These are phyloP conservation scores for Skeletonema grethae DNA, from an alignment of 108 stramenopile species.

Conservation along the genomic window DNA sequence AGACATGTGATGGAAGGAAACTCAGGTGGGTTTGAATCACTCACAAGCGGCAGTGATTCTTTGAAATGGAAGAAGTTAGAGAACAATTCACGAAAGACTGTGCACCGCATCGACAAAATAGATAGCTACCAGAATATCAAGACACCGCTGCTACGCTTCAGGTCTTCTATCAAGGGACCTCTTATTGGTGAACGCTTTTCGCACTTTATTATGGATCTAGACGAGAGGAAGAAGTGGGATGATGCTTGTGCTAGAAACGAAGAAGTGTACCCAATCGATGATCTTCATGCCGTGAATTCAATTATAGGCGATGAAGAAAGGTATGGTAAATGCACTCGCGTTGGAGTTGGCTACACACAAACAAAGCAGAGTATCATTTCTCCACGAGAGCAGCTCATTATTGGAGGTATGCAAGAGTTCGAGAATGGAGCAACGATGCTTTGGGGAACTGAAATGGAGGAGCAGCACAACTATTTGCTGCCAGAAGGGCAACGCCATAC, in stretches of 20 bases:
- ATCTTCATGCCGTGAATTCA: constrained; percentile 24
- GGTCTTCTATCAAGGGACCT: constrained; percentile 44
- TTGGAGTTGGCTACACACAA: constrained; percentile 47
- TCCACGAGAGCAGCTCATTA: constrained; percentile 48
- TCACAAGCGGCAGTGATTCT: constrained; percentile 22
- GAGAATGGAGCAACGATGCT: constrained; percentile 44
- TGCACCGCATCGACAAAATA: constrained; percentile 44
- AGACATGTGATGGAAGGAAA: constrained; percentile 44
- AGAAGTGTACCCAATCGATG: constrained; percentile 49
- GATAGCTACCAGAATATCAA: constrained; percentile 50
- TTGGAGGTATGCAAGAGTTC: constrained; percentile 47
- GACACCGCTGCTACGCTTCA: constrained; percentile 48
- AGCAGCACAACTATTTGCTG: constrained; percentile 47
- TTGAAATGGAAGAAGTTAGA: constrained; percentile 52
- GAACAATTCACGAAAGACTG: constrained; percentile 28
- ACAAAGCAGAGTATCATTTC: constrained; percentile 47
- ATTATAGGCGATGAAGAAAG: constrained; percentile 24
- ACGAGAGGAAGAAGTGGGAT: constrained; percentile 51
- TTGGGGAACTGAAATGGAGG: constrained; percentile 58
- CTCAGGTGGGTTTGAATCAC: constrained; percentile 40
- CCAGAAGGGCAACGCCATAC: constrained; percentile 46
- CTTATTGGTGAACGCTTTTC: constrained; percentile 43
- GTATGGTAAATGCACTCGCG: constrained; percentile 40
- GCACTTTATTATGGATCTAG: constrained; percentile 49
- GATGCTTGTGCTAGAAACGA: constrained; percentile 43